Conservation (phyloP, 371 early-diverging fungal genomes). For the Mortierella sp. region DNA sequence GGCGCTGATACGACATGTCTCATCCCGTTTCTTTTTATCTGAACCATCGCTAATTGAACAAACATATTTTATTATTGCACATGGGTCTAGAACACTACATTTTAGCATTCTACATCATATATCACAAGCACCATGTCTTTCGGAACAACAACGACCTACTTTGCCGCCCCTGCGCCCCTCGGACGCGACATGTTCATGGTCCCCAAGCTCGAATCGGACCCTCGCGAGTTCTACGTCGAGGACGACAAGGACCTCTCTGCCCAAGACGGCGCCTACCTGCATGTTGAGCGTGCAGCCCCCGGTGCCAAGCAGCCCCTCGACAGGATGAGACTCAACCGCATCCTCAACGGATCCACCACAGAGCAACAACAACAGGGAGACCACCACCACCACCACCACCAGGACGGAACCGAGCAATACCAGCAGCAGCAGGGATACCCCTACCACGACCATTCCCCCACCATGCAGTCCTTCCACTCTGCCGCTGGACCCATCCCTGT, state of each 20-base stretch:
- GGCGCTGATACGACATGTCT: constrained; percentile 13
- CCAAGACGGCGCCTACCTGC: constrained; percentile 19
- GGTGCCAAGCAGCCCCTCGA: constrained; percentile 47
- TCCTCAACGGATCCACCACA: constrained; percentile 42
- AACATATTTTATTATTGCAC: background rate
- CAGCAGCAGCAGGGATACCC: constrained; percentile 24
- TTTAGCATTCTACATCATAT: background rate
- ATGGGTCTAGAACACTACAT: background rate
- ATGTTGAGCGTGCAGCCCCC: constrained; percentile 40
- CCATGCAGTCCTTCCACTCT: constrained; percentile 36
- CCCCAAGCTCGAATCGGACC: constrained; percentile 40
- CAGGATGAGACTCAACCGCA: constrained; percentile 52
- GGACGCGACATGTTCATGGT: constrained; percentile 55
- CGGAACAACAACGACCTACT: constrained; percentile 49
- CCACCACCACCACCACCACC: constrained; percentile 18
- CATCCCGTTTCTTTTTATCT: background rate
- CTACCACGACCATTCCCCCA: constrained; percentile 35
- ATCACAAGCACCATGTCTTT: constrained; percentile 32
- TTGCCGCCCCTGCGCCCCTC: constrained; percentile 40
- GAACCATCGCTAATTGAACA: background rate
- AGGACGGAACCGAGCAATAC: constrained; percentile 25
- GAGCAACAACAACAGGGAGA: constrained; percentile 25
- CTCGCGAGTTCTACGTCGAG: constrained; percentile 43
- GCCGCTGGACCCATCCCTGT: constrained; percentile 23
- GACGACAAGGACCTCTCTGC: constrained; percentile 36